These are phyloP conservation scores for Pelargonium nanum DNA, from an alignment of 345 rosid genomes.

Conservation along the genomic window DNA sequence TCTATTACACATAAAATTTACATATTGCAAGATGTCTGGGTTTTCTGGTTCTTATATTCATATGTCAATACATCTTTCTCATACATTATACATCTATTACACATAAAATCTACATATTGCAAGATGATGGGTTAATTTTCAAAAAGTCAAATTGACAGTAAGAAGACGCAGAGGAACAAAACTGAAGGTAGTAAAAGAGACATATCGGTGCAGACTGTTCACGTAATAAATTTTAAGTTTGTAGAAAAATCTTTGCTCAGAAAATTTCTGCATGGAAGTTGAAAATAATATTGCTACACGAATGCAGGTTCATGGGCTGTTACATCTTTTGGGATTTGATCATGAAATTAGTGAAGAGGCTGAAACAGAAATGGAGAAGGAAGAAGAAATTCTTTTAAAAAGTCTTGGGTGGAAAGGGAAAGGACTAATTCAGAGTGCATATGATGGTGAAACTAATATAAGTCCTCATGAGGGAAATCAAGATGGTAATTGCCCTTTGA, in stretches of 20 bases:
- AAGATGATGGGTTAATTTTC: too few species aligned
- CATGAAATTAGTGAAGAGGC: slow-evolving; percentile 91
- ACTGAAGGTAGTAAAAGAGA: background rate
- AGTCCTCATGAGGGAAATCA: slow-evolving; percentile 29
- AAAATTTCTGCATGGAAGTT: background rate
- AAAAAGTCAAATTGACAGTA: too few species aligned
- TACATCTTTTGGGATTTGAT: slow-evolving; percentile 92
- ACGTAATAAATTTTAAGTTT: background rate
- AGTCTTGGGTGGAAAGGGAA: slow-evolving; percentile 94
- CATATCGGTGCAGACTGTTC: background rate
- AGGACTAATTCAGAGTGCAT: slow-evolving; percentile 81
- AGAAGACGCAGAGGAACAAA: background rate
- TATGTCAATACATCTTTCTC: too few species aligned
- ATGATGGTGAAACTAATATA: slow-evolving; percentile 31
- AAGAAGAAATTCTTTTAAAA: slow-evolving; percentile 61
- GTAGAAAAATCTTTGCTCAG: background rate
- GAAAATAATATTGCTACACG: background rate
- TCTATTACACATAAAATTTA: too few species aligned
- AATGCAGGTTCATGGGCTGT: slow-evolving; percentile 78
- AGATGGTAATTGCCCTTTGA: slow-evolving; percentile 42
- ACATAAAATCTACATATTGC: too few species aligned
- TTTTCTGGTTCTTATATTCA: too few species aligned
- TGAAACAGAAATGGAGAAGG: slow-evolving; percentile 90
- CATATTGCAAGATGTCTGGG: too few species aligned
- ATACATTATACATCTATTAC: too few species aligned